phyloP scores from a whole-genome alignment of 176 grass and related monocot genomes.

The Urochloa ruziziensis region DNA sequence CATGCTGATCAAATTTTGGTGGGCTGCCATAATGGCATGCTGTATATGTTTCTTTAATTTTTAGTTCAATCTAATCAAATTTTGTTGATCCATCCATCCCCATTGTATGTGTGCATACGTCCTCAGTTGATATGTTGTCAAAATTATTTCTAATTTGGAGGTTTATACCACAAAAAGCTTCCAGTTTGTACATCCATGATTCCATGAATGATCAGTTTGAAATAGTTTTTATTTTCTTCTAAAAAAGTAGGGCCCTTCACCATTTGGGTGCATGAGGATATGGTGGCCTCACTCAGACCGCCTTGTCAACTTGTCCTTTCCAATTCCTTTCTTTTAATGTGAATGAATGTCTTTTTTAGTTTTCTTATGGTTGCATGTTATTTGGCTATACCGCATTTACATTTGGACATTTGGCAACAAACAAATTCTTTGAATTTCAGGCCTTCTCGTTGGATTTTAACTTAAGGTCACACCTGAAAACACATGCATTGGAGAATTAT shows the following conservation, averaged over 20 bases:
- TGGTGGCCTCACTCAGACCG: not conserved
- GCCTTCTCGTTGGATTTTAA: conserved; percentile 99
- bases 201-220: not conserved
- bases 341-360: not conserved
- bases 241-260: not conserved
- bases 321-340: not conserved
- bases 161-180: not conserved
- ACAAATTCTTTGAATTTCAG: conserved; percentile 44
- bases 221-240: not conserved
- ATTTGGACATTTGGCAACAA: conserved; percentile 22
- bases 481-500: conserved; percentile 86
- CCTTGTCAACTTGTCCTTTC: not conserved
- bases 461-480: conserved; percentile 74
- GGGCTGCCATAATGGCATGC: not conserved
- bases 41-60: too few species aligned
- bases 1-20: not conserved
- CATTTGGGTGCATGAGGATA: not conserved
- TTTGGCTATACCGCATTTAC: not conserved
- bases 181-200: not conserved
- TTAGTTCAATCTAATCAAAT: too few species aligned
- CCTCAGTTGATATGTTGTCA: not conserved
- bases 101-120: not conserved
- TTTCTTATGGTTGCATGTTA: not conserved
- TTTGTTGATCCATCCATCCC: not conserved
- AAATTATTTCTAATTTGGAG: not conserved